Evolutionary conservation across 352 stramenopile genomes (phyloP).

Genomic region (Phytophthora fragariae): DNA sequence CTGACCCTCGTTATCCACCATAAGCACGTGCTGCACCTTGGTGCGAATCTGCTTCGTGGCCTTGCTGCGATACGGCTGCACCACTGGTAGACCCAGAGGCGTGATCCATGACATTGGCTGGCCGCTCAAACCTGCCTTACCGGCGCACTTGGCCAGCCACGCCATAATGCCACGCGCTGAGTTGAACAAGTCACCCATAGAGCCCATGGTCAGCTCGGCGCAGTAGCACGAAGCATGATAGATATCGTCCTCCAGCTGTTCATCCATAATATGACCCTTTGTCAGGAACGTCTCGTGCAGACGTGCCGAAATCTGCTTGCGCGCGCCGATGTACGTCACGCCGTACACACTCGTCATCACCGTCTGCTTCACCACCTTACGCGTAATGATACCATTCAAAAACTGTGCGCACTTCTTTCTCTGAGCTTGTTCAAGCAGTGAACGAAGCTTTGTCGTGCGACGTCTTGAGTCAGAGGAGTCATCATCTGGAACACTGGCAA

Average conservation of each 20-base stretch:
- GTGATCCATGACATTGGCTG: conserved; percentile 99
- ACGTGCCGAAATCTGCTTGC: conserved; percentile 97
- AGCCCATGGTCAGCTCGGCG: conserved; percentile 95
- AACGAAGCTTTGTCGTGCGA: conserved; percentile 5
- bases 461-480: neutral
- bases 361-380: conserved; percentile 99
- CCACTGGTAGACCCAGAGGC: conserved; percentile 97
- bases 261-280: conserved; percentile 78
- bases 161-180: conserved; percentile 96
- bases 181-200: conserved; percentile 97
- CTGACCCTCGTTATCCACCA: conserved; percentile 72
- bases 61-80: conserved; percentile 97
- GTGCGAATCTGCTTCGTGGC: conserved; percentile 80
- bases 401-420: conserved; percentile 75
- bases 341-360: conserved; percentile 99
- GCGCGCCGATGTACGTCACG: conserved; percentile 99
- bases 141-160: conserved; percentile 79
- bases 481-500: conserved; percentile 9
- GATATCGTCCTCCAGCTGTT: conserved; percentile 87
- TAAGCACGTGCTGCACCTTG: conserved; percentile 91
- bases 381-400: conserved; percentile 78
- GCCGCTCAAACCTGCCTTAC: conserved; percentile 76
- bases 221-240: conserved; percentile 93
- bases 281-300: conserved; percentile 93
- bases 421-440: conserved; percentile 47